Conservation (phyloP, 1,284 basidiomycete genomes). For the Puccinia coronata region DNA sequence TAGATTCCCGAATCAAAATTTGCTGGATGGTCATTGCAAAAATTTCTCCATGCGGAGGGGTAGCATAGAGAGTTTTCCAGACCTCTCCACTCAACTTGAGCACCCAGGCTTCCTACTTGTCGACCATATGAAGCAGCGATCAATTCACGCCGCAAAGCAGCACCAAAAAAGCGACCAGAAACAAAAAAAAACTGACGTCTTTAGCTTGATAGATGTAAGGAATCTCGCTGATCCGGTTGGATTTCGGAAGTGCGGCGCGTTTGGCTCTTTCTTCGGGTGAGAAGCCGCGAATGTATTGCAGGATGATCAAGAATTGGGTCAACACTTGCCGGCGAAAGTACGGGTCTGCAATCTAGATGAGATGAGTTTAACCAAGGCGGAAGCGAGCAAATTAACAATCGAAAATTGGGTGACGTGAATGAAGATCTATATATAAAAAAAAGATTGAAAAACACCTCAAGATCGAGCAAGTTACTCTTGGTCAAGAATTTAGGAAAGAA, state of each 20-base stretch:
- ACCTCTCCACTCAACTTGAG: conserved; percentile 46
- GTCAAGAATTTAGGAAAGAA: conserved; percentile 91
- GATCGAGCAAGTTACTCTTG: conserved; percentile 76
- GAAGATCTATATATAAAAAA: not conserved
- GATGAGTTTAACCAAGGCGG: not conserved
- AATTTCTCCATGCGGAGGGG: conserved; percentile 47
- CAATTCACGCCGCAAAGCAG: not conserved
- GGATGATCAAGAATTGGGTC: conserved; percentile 78
- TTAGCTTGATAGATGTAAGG: conserved; percentile 45
- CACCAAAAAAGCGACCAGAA: not conserved
- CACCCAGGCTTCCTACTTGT: conserved; percentile 47
- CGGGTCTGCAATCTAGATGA: conserved; percentile 73
- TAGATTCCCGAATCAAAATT: conserved; percentile 45
- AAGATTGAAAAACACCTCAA: conserved; percentile 67
- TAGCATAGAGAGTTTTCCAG: conserved; percentile 48
- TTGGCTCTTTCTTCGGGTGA: conserved; percentile 69
- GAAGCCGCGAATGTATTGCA: conserved; percentile 76
- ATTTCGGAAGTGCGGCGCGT: conserved; percentile 8
- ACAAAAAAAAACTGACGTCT: conserved; percentile 30
- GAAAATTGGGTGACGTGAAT: too few relatives aligned
- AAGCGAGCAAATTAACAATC: not conserved
- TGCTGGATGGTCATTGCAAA: conserved; percentile 48
- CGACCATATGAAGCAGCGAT: not conserved
- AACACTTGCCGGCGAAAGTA: conserved; percentile 88
- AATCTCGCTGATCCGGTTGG: conserved; percentile 40